A percentile compares a stretch with the other conserved stretches of the same genome.
phyloP scores from a whole-genome alignment of 441 rosid genomes.

The Lepidium campestre region DNA sequence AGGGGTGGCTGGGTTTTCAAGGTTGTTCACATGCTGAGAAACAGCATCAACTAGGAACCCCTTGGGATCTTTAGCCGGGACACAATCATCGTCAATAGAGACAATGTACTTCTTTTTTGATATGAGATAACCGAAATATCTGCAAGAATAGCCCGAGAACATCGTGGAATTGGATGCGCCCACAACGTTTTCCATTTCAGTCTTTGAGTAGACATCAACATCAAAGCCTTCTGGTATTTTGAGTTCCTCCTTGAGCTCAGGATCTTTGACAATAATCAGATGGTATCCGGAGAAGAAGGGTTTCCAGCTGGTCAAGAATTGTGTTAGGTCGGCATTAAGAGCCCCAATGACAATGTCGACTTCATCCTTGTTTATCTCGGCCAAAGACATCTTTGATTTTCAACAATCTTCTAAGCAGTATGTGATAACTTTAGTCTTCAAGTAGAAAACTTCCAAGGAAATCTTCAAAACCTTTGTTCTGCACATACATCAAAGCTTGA shows the following conservation, averaged over 20 bases:
- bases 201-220: constrained; percentile 51
- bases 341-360: constrained; percentile 93
- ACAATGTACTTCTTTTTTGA: constrained; percentile 77
- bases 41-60: constrained; percentile 72
- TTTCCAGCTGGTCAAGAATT: constrained; percentile 72
- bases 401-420: constrained; percentile 1
- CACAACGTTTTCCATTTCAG: constrained; percentile 60
- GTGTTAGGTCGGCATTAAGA: constrained; percentile 60
- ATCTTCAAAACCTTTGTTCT: constrained; percentile 9
- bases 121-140: constrained; percentile 83
- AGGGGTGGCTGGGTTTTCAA: constrained; percentile 79
- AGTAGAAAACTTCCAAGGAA: background rate
- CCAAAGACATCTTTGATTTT: constrained; percentile 44
- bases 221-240: constrained; percentile 78
- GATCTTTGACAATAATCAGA: constrained; percentile 85
- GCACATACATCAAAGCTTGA: constrained; percentile 1
- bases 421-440: background rate
- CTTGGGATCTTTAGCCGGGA: constrained; percentile 67
- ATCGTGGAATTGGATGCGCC: constrained; percentile 51
- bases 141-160: constrained; percentile 87
- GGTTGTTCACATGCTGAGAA: constrained; percentile 68
- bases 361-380: constrained; percentile 56
- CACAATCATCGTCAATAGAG: constrained; percentile 80
- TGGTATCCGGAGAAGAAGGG: constrained; percentile 69
- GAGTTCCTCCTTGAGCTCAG: constrained; percentile 83